These are phyloP conservation scores for Chaetomiaceae sp. DNA, from an alignment of 2,329 filamentous ascomycete species.

Conservation along the genomic window DNA sequence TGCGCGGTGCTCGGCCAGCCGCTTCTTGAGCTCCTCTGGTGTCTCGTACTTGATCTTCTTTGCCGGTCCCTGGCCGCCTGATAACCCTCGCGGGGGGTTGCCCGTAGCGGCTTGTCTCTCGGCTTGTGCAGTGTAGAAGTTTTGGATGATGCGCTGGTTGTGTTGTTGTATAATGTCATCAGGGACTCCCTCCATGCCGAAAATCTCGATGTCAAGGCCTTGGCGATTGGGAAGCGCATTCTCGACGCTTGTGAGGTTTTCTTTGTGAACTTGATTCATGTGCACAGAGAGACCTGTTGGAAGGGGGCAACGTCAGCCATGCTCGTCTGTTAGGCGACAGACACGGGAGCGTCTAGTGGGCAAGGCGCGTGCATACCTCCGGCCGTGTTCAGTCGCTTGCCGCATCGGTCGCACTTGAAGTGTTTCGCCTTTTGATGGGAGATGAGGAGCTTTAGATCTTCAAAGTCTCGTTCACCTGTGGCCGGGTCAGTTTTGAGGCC, in stretches of 20 bases:
- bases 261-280: conserved; percentile 98
- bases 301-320: conserved; percentile 7
- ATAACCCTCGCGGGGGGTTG: conserved; percentile 68
- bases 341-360: neutral
- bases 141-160: conserved; percentile 78
- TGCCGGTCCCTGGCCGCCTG: conserved; percentile 54
- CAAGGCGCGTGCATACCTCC: conserved; percentile 60
- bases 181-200: conserved; percentile 96
- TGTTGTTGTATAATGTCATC: conserved; percentile 78
- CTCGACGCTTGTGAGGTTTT: conserved; percentile 79
- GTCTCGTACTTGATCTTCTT: conserved; percentile 72
- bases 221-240: conserved; percentile 86
- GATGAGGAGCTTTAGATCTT: conserved; percentile 93
- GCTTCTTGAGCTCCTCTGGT: conserved; percentile 71
- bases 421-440: conserved; percentile 99
- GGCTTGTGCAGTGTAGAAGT: conserved; percentile 80
- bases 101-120: conserved; percentile 78
- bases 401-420: conserved; percentile 93
- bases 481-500: conserved; percentile 3
- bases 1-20: conserved; percentile 72
- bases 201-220: conserved; percentile 88
- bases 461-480: conserved; percentile 85
- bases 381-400: conserved; percentile 83
- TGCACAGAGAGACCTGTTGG: conserved; percentile 76
- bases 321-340: neutral